Base-by-base conservation (phyloP, 352 stramenopile species). In the Plasmopara muralis region DNA sequence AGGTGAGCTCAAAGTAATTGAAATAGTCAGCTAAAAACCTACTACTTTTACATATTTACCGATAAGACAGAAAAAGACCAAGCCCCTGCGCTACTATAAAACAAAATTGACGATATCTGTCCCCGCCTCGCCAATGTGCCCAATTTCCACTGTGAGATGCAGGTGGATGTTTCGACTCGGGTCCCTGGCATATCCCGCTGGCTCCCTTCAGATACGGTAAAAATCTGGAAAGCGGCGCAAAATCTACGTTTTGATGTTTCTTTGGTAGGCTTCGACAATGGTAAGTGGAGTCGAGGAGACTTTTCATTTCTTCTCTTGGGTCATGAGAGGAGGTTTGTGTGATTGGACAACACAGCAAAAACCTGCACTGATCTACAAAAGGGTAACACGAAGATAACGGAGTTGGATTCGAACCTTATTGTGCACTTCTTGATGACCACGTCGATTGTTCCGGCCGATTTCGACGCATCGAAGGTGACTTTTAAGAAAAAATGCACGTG, bases 151-250 rank as follows among this genome's bases (percentile, higher is more conserved):
- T 77, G 70, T 40, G 72, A 85, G 53, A 74, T 88, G 34, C 63
- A 67, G 9, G 64, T 90, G 14, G 77, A 88, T 39, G 57, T 90
- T 31, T 74, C 77, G 20, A 84, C 79, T 9, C 88, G 79, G 79
- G 70, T 90, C 16, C 79, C 79, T 0, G 77, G 78, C 6, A 62
- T 87, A 13, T 88, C 77, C 40, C 71, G 69, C 29, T 86, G 68
- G 68, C 57, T 90, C 31, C 79, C 79, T 9, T 87, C 74, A 2
- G 77, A 90, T 54, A 84, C 72, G 3, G 57, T 90, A 16, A 85
- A 75, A 57, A 88, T 90, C 42, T 88, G 77, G 77, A 90, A 90
- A 57, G 68, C 72, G 10, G 68, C 53, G 4, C 45, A 64, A 34
- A 59, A 88, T 39, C 70, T 88, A 25, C 71, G 80, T 37, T 78